A percentile compares a stretch with the other conserved stretches of the same genome.
These are phyloP conservation scores for Corymbia citriodora DNA, from an alignment of 441 rosid species.

Conservation along the genomic window DNA sequence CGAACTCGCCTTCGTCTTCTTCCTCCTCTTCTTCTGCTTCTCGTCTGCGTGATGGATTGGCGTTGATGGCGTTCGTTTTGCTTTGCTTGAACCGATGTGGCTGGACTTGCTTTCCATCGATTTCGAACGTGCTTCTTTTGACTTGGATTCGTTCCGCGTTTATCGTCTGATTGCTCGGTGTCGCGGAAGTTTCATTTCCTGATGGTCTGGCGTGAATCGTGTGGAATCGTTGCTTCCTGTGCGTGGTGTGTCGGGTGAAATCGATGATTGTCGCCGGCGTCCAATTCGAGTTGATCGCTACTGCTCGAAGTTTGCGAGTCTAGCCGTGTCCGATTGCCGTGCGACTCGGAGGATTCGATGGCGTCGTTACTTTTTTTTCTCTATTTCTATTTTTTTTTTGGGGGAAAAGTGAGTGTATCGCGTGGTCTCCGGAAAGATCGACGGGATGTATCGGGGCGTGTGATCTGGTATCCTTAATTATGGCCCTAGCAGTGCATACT, in stretches of 20 bases:
- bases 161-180: background rate
- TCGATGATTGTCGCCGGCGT: background rate
- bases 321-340: background rate
- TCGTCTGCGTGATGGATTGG: background rate
- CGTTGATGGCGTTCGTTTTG: background rate
- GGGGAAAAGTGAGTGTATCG: background rate
- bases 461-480: background rate
- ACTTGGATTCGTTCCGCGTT: background rate
- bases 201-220: background rate
- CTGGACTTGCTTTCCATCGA: background rate
- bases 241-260: background rate
- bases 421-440: background rate
- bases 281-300: background rate
- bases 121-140: background rate
- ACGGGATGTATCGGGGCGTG: background rate
- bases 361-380: background rate
- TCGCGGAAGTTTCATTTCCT: background rate
- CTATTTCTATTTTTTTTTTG: rapidly evolving
- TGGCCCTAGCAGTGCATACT: background rate
- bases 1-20: background rate
- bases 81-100: background rate
- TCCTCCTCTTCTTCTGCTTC: background rate
- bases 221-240: background rate
- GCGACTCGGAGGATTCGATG: background rate
- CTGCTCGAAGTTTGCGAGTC: background rate